Base-by-base conservation (phyloP, 73 alveolate genomes). In the Effrenium voratum region DNA sequence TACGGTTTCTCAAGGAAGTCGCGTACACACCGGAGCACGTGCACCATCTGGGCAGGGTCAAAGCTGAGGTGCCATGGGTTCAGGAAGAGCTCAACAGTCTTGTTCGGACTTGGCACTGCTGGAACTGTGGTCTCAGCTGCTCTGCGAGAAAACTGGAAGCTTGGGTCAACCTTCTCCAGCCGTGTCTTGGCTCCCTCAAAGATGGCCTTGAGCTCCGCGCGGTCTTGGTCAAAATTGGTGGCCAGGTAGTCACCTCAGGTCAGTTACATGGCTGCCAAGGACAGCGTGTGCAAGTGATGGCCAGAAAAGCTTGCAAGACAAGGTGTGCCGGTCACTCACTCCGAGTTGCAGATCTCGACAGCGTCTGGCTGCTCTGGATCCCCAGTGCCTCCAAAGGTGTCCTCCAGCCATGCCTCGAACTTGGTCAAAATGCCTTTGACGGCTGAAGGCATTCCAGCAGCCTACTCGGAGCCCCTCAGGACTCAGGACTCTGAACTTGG, bases 361-460 rank as follows among this genome's bases (percentile, higher is more conserved):
- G 87, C 87, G 43, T 76, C 87, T 41, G 55, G 43, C n/a, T 41
- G 43, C 28, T 76, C 87, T 41, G 87, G 87, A 40, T 76, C 59
- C 16, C 87, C 87, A 44, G 87, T 41, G 24, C 87, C 87, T 15
- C 87, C 60, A 28, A 76, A 76, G 4, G 38, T 41, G 32, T 12
- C 87, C 24, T 24, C 38, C 43, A 44, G 59, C 87, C 87, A 76
- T 24, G 41, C 1, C 41, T 16, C 5, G 16, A 76, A 12, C 87
- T 76, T 76, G 81, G 47, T 46, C 32, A 70, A n/a, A n/a, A n/a
- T n/a, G n/a, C n/a, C n/a, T n/a, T n/a, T n/a, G n/a, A n/a, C n/a
- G n/a, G n/a, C n/a, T n/a, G n/a, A n/a, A n/a, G n/a, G n/a, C n/a
- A n/a, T n/a, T n/a, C n/a, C n/a, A n/a, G n/a, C n/a, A n/a, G n/a